Conservation (phyloP, 2,329 filamentous ascomycete species). For the Venturiaceae sp. region DNA sequence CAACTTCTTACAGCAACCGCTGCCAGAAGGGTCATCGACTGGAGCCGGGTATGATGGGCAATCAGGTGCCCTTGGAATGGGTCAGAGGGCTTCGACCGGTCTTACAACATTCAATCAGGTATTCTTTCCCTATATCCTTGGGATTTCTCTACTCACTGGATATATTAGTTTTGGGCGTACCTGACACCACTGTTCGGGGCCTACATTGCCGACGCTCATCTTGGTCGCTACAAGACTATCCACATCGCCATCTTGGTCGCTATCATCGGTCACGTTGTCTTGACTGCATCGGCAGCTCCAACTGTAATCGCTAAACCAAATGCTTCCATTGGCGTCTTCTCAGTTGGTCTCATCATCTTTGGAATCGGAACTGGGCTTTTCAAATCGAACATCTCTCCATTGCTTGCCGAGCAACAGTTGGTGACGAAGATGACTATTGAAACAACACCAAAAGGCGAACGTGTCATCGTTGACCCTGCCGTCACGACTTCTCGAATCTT, state of each 20-base stretch:
- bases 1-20: conserved; percentile 27
- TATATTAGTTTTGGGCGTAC: conserved; percentile 42
- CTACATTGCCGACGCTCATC: conserved; percentile 49
- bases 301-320: conserved; percentile 31
- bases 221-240: conserved; percentile 53
- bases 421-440: conserved; percentile 26
- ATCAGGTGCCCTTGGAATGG: conserved; percentile 45
- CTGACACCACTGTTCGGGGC: conserved; percentile 48
- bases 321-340: conserved; percentile 35
- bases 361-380: conserved; percentile 56
- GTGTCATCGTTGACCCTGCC: conserved; percentile 57
- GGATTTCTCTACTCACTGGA: background rate
- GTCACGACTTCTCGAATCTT: conserved; percentile 60
- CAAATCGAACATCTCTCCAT: conserved; percentile 53
- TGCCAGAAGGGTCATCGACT: conserved; percentile 23
- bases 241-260: conserved; percentile 48
- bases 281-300: conserved; percentile 46
- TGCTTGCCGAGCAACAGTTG: conserved; percentile 52
- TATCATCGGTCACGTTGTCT: conserved; percentile 45
- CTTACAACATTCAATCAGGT: conserved; percentile 42
- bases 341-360: conserved; percentile 49
- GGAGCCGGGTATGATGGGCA: conserved; percentile 19
- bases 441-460: conserved; percentile 37
- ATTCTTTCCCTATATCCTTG: too few species aligned
- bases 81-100: conserved; percentile 43